Base-by-base conservation (phyloP, 2,329 filamentous ascomycete genomes). In the Onygenales sp. region DNA sequence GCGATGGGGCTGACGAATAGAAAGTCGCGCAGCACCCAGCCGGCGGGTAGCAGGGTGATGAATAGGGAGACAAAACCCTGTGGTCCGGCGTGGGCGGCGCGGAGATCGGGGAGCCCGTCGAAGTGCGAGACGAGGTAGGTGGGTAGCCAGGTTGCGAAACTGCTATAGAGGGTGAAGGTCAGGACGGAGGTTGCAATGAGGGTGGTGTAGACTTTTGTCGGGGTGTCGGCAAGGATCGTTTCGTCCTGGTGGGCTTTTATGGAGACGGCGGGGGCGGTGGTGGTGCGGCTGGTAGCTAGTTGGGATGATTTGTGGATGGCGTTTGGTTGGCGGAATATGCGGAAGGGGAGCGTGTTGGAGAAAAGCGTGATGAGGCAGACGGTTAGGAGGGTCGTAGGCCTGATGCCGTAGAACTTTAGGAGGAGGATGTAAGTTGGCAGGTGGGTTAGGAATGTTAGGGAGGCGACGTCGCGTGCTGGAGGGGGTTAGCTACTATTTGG, bases 351-450 rank as follows among this genome's bases (percentile, higher is more conserved):
- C 42, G 84, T 83, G 42, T 82, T 81, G 2, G 87, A 82, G 55
- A 84, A 62, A 51, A 87, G 73, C 61, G 91, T 86, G 62, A 92
- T 85, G 36, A 72, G 67, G 49, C 89, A 77, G 37, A 82, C 82
- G 40, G 79, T 73, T 33, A 83, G 63, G 17, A 84, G 77, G 0
- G 86, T 85, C 51, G 74, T 68, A 31, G 80, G 74, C 31, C 80
- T 78, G 59, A 94, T 77, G 37, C 76, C 71, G 77, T 94, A 95
- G 74, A 94, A 95, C 51, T 83, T 83, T 33, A 77, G 77, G 32
- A 95, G 76, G 43, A 96, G 82, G 65, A 87, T 87, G 57, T 86
- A 81, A 62, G 82, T 81, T 43, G 91, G 92, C 17, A 86, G 80
- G 69, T 89, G 84, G 52, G 85, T 84, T 42, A 96, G 74, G 56